Evolutionary conservation across 140 eudicot genomes (phyloP).

Genomic region (Cichorium intybus): DNA sequence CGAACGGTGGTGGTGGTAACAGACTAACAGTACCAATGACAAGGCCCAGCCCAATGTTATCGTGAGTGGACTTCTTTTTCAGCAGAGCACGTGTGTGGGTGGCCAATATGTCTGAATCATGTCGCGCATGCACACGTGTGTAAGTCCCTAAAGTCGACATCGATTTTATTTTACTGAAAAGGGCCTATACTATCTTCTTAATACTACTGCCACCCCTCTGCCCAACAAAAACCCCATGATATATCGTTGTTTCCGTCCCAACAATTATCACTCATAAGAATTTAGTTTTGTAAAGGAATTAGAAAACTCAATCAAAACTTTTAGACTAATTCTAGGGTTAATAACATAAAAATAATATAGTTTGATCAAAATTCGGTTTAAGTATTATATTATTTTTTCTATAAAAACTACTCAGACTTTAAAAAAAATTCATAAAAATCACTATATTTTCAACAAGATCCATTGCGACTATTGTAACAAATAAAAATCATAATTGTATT

Average conservation of each 20-base stretch:
- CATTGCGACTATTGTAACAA: too few species aligned
- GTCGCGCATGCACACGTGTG: conserved; percentile 40
- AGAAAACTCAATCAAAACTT: too few species aligned
- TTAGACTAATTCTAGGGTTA: too few species aligned
- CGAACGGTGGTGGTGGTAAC: conserved; percentile 29
- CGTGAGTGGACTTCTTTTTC: conserved; percentile 15
- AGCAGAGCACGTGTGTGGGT: conserved; percentile 25
- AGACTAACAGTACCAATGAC: conserved; percentile 32
- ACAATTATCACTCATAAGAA: neutral
- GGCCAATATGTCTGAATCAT: conserved; percentile 31
- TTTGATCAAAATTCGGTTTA: too few species aligned
- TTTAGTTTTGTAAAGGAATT: too few species aligned
- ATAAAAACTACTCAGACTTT: too few species aligned
- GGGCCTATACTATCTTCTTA: conserved; percentile 11
- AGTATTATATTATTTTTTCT: too few species aligned
- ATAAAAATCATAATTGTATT: too few species aligned
- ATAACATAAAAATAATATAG: too few species aligned
- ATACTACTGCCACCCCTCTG: conserved; percentile 9
- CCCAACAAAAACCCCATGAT: conserved; percentile 13
- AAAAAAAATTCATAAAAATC: too few species aligned
- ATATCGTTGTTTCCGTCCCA: conserved; percentile 23
- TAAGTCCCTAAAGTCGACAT: conserved; percentile 11
- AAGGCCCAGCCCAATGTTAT: conserved; percentile 21
- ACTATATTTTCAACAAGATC: too few species aligned
- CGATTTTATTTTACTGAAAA: conserved; percentile 15